Evolutionary conservation across 106 monocot genomes (phyloP), one percentile per base, ranked within the genome.

Genomic region (Dendrobium nobile): DNA sequence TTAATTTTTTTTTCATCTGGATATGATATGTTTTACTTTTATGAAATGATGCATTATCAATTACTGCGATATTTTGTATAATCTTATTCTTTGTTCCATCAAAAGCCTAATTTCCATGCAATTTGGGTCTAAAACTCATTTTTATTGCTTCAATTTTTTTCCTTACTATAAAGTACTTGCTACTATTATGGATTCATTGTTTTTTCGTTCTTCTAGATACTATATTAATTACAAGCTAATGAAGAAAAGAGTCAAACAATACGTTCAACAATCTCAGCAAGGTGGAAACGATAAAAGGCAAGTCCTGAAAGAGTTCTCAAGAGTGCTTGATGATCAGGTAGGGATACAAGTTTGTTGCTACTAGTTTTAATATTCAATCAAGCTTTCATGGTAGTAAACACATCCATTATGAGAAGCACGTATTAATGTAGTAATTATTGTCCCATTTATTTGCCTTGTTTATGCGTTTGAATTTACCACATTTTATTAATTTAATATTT

Each of bases 211-310:
- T 68, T 76, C 40, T 72, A 97, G 96, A 2, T 97, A 92, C 83
- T 97, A 97, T 84, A 92, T 97, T 54, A 97, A 97, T 82, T 97
- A 97, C 89, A 94, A 97, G 83, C 80, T 97, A 75, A 94, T 97
- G 96, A 97, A 97, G 80, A 97, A 94, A 81, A 97, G 83, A 88
- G 89, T 94, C 54, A 94, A 88, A 40, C 96, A 92, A 77, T 92
- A 88, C 81, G 83, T 27, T 55, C 81, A 92, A 75, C 88, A 92
- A 40, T 51, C 86, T 65, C 78, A 90, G 73, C 78, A 64, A 81
- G 88, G 86, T 81, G 75, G 58, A 51, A 83, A 90, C 82, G 85
- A 92, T 78, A 90, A 90, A 19, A 85, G 68, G 7, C 86, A 80
- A 18, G 84, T 97, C 81, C 84, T 92, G 28, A 97, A 92, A 85